Evolutionary conservation across 1,139 yeast species (phyloP).

Genomic region (Kodamaea anthophila): DNA sequence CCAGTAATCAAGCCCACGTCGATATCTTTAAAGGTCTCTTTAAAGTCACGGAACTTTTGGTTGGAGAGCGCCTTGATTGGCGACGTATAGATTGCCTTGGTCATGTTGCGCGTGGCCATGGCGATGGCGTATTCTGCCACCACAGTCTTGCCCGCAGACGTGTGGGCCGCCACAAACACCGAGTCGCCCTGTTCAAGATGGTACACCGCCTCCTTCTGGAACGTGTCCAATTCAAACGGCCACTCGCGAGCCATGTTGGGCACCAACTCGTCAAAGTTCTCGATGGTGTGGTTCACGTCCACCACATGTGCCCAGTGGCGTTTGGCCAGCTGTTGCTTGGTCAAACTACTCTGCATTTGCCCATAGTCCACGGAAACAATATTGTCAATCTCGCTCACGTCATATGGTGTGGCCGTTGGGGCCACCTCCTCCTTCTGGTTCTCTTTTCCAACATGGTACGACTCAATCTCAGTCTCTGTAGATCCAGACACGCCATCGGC

Average conservation of each 20-base stretch:
- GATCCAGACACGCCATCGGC: slow-evolving; percentile 5
- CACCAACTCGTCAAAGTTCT: slow-evolving; percentile 78
- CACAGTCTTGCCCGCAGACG: slow-evolving; percentile 90
- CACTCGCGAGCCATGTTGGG: slow-evolving; percentile 91
- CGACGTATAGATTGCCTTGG: slow-evolving; percentile 86
- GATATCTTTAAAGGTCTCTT: slow-evolving; percentile 67
- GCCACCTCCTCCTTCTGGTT: slow-evolving; percentile 1
- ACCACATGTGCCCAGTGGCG: slow-evolving; percentile 94
- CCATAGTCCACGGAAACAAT: slow-evolving; percentile 61
- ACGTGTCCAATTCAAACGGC: slow-evolving; percentile 91
- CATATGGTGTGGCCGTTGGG: slow-evolving; percentile 19
- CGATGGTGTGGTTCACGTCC: slow-evolving; percentile 75
- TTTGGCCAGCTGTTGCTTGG: slow-evolving; percentile 30
- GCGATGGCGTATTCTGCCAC: slow-evolving; percentile 95
- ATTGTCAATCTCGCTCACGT: slow-evolving; percentile 56
- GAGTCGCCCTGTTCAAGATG: slow-evolving; percentile 97
- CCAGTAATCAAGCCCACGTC: slow-evolving; percentile 97
- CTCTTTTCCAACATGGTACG: slow-evolving; percentile 4
- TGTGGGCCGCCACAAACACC: slow-evolving; percentile 96
- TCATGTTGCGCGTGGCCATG: slow-evolving; percentile 84
- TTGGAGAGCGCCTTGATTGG: slow-evolving; percentile 90
- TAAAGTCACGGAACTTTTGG: slow-evolving; percentile 90
- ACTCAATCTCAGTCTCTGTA: slow-evolving; percentile 10
- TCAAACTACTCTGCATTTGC: slow-evolving; percentile 20
- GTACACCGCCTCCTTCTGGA: slow-evolving; percentile 94